phyloP scores from a whole-genome alignment of 2,329 filamentous ascomycete genomes.

The Anisogramma anomala region DNA sequence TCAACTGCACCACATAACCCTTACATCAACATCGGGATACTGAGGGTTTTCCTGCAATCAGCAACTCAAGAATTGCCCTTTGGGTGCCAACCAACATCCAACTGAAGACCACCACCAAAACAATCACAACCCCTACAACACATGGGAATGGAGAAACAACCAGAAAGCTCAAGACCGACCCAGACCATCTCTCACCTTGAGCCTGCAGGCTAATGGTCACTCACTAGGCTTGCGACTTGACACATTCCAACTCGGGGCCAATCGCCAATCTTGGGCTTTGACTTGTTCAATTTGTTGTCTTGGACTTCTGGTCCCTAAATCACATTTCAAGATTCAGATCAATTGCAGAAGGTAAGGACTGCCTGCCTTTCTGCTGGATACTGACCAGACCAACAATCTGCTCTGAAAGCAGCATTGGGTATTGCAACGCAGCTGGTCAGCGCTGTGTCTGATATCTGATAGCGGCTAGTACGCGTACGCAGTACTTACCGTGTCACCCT shows the following conservation, averaged over 20 bases:
- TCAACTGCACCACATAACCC: too few relatives aligned
- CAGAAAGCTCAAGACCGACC: not conserved
- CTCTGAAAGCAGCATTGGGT: not conserved
- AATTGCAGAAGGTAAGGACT: too few relatives aligned
- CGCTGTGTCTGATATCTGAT: conserved; percentile 6
- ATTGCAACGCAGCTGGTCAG: not conserved
- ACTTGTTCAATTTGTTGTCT: not conserved
- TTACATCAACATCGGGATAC: too few relatives aligned
- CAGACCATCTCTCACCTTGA: not conserved
- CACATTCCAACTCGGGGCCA: not conserved
- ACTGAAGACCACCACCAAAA: not conserved
- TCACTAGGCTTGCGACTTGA: not conserved
- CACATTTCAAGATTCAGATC: too few relatives aligned
- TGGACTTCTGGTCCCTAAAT: not conserved
- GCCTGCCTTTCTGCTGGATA: too few relatives aligned
- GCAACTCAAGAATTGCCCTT: too few relatives aligned
- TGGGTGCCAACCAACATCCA: too few relatives aligned
- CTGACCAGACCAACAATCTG: not conserved
- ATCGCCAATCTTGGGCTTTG: not conserved
- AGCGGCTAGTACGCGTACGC: conserved; percentile 10
- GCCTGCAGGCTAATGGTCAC: conserved; percentile 2
- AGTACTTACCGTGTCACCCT: too few relatives aligned
- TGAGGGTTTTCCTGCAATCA: too few relatives aligned
- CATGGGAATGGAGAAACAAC: too few relatives aligned
- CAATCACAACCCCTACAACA: too few relatives aligned